phyloP scores from a whole-genome alignment of 2,329 filamentous ascomycete genomes.

The Domatiomyces catenatus region DNA sequence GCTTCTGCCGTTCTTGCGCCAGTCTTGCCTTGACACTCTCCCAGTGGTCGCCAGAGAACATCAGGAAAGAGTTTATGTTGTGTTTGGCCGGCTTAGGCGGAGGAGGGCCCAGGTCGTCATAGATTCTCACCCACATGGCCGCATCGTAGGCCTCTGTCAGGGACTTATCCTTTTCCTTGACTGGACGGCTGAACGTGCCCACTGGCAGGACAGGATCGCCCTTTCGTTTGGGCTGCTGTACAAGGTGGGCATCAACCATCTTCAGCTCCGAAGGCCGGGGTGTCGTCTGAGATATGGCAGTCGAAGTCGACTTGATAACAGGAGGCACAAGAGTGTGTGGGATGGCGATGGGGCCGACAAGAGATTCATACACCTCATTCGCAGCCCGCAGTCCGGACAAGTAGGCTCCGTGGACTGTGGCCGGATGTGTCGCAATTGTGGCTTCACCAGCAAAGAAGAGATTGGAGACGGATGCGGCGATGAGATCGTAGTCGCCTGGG shows the following conservation, averaged over 20 bases:
- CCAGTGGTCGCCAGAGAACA: conserved; percentile 70
- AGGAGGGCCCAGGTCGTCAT: conserved; percentile 53
- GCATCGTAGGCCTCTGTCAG: conserved; percentile 39
- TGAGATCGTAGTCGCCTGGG: conserved; percentile 77
- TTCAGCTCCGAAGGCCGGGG: conserved; percentile 23
- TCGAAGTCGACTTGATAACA: conserved; percentile 5
- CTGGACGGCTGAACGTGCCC: conserved; percentile 14
- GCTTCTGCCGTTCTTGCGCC: conserved; percentile 47
- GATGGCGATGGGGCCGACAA: conserved; percentile 68
- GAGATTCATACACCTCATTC: conserved; percentile 63
- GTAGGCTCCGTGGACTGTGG: conserved; percentile 93
- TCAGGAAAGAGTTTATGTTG: conserved; percentile 69
- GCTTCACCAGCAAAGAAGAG: conserved; percentile 93
- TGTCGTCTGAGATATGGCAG: not conserved
- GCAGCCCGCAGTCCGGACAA: conserved; percentile 82
- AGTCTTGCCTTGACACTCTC: conserved; percentile 47
- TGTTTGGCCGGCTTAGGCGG: conserved; percentile 58
- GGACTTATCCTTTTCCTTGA: conserved; percentile 16
- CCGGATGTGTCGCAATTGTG: conserved; percentile 87
- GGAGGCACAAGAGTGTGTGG: conserved; percentile 55
- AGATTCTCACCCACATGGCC: conserved; percentile 41
- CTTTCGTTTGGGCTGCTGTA: conserved; percentile 17
- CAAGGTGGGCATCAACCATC: conserved; percentile 13
- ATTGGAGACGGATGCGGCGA: conserved; percentile 73
- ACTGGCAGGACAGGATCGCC: conserved; percentile 16